Conservation (phyloP, 2,329 filamentous ascomycete genomes). For the Phyllachora maydis region DNA sequence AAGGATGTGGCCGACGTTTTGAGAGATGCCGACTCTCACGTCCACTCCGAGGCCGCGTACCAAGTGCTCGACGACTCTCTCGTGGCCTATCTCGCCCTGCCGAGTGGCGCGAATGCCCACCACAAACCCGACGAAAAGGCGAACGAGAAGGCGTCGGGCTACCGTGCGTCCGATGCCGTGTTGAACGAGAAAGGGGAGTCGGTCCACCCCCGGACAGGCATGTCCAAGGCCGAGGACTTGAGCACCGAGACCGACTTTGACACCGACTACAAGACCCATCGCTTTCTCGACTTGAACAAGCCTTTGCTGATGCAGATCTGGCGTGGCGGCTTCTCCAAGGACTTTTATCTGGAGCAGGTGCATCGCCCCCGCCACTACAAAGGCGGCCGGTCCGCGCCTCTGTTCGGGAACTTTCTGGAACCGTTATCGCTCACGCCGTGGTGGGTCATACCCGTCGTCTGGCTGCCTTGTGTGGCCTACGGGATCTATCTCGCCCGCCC, state of each 20-base stretch:
- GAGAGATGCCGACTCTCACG: conserved; percentile 63
- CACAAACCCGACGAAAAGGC: conserved; percentile 13
- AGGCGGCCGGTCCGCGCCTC: conserved; percentile 73
- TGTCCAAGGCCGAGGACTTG: conserved; percentile 76
- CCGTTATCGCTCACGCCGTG: conserved; percentile 89
- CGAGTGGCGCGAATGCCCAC: conserved; percentile 14
- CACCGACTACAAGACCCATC: conserved; percentile 70
- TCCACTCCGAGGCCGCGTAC: conserved; percentile 83
- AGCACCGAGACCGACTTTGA: conserved; percentile 61
- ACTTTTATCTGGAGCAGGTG: conserved; percentile 94
- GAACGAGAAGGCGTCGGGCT: conserved; percentile 15
- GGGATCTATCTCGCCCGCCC: conserved; percentile 44
- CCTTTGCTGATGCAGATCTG: conserved; percentile 80
- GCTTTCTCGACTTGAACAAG: conserved; percentile 76
- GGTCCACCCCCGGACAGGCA: conserved; percentile 52
- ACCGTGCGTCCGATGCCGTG: conserved; percentile 12
- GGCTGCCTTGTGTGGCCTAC: conserved; percentile 65
- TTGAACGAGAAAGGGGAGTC: conserved; percentile 10
- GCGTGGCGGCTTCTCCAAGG: conserved; percentile 71
- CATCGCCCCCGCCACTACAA: conserved; percentile 92
- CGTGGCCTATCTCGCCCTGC: conserved; percentile 56
- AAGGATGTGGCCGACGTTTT: conserved; percentile 71
- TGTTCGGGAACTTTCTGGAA: conserved; percentile 98
- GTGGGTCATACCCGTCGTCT: conserved; percentile 71
- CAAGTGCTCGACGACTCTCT: conserved; percentile 79